Conservation (phyloP, 768 basidiomycete species). For the Artomyces pyxidatus region DNA sequence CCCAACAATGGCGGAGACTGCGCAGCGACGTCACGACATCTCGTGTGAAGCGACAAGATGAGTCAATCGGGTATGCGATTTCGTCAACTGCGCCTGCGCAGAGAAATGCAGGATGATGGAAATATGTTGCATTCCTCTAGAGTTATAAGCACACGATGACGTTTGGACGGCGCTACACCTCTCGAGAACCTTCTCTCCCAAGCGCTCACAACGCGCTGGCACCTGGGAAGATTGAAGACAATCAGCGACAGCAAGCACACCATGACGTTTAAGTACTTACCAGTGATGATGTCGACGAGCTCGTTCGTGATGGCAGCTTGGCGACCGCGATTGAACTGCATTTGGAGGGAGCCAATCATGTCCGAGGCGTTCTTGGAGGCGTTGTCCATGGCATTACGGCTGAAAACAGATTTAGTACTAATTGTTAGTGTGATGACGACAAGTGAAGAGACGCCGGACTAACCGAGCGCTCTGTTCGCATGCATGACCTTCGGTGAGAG, state of each 20-base stretch:
- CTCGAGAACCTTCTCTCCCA: no score
- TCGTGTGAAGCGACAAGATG: no score
- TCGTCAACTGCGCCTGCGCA: no score
- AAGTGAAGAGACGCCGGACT: slow-evolving; percentile 14
- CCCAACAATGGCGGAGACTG: no score
- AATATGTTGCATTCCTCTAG: slow-evolving; percentile 7
- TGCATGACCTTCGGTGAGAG: slow-evolving; percentile 91
- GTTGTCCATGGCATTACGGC: slow-evolving; percentile 99
- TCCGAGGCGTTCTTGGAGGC: slow-evolving; percentile 97
- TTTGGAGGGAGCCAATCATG: slow-evolving; percentile 82
- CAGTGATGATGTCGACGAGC: slow-evolving; percentile 87
- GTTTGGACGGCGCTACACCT: not conserved
- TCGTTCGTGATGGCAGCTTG: slow-evolving; percentile 98
- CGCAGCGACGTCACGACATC: no score
- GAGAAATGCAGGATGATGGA: no score
- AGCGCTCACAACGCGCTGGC: slow-evolving; percentile 40
- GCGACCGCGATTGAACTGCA: slow-evolving; percentile 98
- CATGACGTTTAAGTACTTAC: slow-evolving; percentile 32
- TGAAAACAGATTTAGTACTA: slow-evolving; percentile 21
- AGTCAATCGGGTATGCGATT: no score
- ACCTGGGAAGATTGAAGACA: slow-evolving; percentile 24
- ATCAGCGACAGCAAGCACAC: not conserved
- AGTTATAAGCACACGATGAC: slow-evolving; percentile 4
- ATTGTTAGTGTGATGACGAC: not conserved
- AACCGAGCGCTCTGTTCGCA: slow-evolving; percentile 91